Base-by-base conservation (phyloP, 176 grass and related monocot genomes). In the Avena insularis region DNA sequence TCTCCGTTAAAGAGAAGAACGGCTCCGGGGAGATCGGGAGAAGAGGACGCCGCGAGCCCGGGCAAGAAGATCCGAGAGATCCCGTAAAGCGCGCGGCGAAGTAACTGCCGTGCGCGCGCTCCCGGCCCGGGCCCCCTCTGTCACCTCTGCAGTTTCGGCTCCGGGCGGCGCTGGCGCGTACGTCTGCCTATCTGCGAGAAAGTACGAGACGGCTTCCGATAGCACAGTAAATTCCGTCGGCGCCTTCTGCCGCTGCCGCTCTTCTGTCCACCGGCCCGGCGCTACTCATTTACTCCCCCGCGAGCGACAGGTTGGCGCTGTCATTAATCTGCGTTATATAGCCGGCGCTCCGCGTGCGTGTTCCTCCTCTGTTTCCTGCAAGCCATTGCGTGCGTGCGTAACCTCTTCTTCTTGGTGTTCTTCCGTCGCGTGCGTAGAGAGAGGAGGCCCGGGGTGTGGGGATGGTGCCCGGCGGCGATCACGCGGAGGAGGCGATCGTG, bases 401-500 rank as follows among this genome's bases (percentile, higher is more conserved):
- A 45, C 47, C 11, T 20, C 72, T 9, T 58, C 13, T 45, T 78
- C 17, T 57, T 25, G 23, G 36, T 38, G 36, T 38, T 17, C 49
- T 66, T 45, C 2, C 21, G 33, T 10, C 2, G 47, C 1, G 68
- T 16, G 67, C 47, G 45, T 78, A 48, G 48, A 29, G 71, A 65
- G 69, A 64, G 13, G 9, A 4, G n/a, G 16, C 6, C 16, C 3
- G 3, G 9, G 0, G 1, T 8, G n/a, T n/a, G n/a, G n/a, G n/a
- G 70, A 65, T 90, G 93, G 40, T 74, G 81, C 77, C 82, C 20
- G 90, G 86, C 20, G 90, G 86, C 59, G 86, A 92, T 79, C 87
- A 90, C 11, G 90, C 85, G 67, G 93, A 94, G 85, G 93, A 92
- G 51, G 85, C 93, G 59, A 94, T 94, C 90, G 85, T 94, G 79